These are phyloP conservation scores for Canavalia gladiata DNA, from an alignment of 306 rosid species.

Conservation along the genomic window DNA sequence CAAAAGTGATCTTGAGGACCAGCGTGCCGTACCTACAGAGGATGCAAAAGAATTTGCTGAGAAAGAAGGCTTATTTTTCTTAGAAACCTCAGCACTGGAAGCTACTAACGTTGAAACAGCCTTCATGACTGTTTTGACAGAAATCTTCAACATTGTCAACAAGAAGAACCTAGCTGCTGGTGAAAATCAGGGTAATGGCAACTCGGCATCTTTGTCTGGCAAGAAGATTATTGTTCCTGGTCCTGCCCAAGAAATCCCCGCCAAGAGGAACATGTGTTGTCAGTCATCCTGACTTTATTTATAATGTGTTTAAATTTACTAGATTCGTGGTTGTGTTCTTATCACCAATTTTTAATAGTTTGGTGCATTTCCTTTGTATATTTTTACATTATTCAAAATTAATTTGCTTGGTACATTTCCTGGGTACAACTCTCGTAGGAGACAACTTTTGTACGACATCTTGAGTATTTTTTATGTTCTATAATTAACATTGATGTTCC, in stretches of 20 bases:
- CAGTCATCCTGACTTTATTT: slow-evolving; percentile 56
- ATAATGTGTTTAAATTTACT: slow-evolving; percentile 36
- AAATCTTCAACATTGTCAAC: slow-evolving; percentile 87
- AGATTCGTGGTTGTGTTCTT: slow-evolving; percentile 45
- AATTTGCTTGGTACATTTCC: slow-evolving; percentile 54
- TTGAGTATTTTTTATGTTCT: neutral
- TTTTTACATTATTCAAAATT: slow-evolving; percentile 51
- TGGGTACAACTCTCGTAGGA: neutral
- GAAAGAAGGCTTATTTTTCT: slow-evolving; percentile 91
- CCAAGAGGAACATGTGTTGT: slow-evolving; percentile 79
- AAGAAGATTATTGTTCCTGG: slow-evolving; percentile 93
- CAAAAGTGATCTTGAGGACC: slow-evolving; percentile 89
- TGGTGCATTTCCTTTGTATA: slow-evolving; percentile 63
- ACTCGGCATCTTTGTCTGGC: slow-evolving; percentile 73
- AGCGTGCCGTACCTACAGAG: slow-evolving; percentile 88
- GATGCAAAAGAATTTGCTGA: slow-evolving; percentile 95
- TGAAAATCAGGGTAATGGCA: slow-evolving; percentile 76
- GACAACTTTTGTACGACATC: neutral
- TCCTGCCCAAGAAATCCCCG: slow-evolving; percentile 90
- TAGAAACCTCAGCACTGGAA: slow-evolving; percentile 93
- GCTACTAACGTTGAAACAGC: slow-evolving; percentile 88
- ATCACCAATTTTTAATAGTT: slow-evolving; percentile 58
- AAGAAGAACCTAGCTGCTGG: slow-evolving; percentile 78
- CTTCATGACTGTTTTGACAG: slow-evolving; percentile 86
- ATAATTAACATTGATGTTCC: neutral